Evolutionary conservation across 345 rosid species (phyloP).

Genomic region (Citrus glauca): DNA sequence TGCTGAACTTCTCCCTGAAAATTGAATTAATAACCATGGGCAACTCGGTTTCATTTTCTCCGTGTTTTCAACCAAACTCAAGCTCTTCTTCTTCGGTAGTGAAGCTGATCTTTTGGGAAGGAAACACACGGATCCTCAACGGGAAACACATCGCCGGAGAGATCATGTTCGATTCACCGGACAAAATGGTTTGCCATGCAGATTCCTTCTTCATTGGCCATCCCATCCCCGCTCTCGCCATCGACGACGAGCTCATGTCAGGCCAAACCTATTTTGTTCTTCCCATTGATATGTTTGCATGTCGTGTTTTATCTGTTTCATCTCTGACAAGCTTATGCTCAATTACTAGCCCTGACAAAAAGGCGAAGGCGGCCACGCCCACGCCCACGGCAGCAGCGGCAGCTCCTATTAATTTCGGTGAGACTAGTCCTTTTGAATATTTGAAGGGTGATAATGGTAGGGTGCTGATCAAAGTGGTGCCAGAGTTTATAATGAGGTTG

Average conservation of each 20-base stretch:
- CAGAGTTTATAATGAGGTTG: conserved; percentile 47
- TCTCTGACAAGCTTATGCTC: conserved; percentile 55
- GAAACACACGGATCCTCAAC: conserved; percentile 41
- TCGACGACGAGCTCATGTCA: conserved; percentile 57
- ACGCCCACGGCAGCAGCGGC: not conserved
- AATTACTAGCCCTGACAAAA: conserved; percentile 20
- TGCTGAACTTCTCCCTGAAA: not conserved
- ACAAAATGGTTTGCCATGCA: conserved; percentile 72
- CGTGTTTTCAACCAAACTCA: conserved; percentile 30
- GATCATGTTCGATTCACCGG: conserved; percentile 87
- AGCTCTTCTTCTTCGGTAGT: conserved; percentile 17
- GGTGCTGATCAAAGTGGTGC: conserved; percentile 52
- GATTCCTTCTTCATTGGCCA: conserved; percentile 90
- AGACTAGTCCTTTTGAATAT: conserved; percentile 55
- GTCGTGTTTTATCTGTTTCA: conserved; percentile 50
- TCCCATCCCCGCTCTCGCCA: conserved; percentile 59
- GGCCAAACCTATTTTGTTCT: conserved; percentile 81
- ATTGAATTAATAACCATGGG: conserved; percentile 28
- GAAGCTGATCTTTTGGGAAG: conserved; percentile 61
- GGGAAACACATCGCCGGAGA: conserved; percentile 81
- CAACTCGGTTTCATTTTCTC: conserved; percentile 28
- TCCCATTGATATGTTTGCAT: conserved; percentile 63
- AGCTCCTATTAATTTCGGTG: conserved; percentile 37
- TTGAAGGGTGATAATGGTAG: conserved; percentile 40
- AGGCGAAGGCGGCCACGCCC: not conserved